A percentile compares a stretch with the other conserved stretches of the same genome.
Conservation (phyloP, 441 rosid genomes). For the Croton laevigatus region DNA sequence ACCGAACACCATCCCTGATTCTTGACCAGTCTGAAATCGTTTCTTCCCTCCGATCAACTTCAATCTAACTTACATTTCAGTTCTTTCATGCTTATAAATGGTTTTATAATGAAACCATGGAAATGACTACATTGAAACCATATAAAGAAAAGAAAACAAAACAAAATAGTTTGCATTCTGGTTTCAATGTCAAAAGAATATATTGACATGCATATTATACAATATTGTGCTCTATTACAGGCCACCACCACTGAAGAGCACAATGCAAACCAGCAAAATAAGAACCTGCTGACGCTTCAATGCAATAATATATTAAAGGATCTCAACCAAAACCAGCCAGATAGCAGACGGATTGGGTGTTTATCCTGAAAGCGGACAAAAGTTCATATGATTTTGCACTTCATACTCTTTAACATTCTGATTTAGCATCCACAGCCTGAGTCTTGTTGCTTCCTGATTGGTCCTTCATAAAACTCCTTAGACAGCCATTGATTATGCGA, state of each 20-base stretch:
- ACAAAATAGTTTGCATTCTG: background rate
- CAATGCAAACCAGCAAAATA: background rate
- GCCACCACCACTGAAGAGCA: background rate
- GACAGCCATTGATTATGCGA: slow-evolving; percentile 83
- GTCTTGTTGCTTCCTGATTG: slow-evolving; percentile 25
- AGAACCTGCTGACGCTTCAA: background rate
- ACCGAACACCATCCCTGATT: background rate
- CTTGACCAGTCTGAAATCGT: no score
- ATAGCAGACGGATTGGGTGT: background rate
- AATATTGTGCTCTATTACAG: background rate
- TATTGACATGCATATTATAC: background rate
- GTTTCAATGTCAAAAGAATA: background rate
- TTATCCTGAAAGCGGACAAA: slow-evolving; percentile 1
- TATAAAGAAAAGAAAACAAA: background rate
- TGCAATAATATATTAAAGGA: background rate
- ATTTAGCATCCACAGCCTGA: slow-evolving; percentile 32
- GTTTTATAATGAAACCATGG: background rate
- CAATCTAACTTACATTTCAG: no score
- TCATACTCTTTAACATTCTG: slow-evolving; percentile 40
- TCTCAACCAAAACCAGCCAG: background rate
- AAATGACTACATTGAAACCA: no score
- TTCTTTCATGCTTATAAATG: background rate
- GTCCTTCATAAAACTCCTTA: slow-evolving; percentile 73
- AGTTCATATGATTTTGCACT: background rate
- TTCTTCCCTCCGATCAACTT: background rate